Base-by-base conservation (phyloP, 129 eudicot genomes). In the Escallonia rubra region DNA sequence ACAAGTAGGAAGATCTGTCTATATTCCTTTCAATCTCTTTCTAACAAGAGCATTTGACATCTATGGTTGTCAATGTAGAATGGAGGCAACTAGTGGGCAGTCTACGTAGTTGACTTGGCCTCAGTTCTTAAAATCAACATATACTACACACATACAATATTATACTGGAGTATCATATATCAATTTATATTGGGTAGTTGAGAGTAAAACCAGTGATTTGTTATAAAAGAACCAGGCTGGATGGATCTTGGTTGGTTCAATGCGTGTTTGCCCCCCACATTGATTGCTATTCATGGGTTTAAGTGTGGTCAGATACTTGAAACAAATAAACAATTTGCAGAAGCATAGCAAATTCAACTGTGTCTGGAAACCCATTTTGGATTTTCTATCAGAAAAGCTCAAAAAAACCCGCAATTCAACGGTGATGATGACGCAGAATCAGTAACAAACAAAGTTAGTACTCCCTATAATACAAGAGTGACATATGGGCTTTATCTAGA, bases 31-130 rank as follows among this genome's bases (percentile, higher is more conserved):
- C 63, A 53, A 34, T 53, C 73, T 57, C 59, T 61, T 40, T 12
- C 10, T 57, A 70, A 64, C 59, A 74, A 8, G 44, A 8, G 74
- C 68, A 62, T 50, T 75, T 75, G 74, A 68, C 74, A 61, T 59
- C 48, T 59, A 47, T 34, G 38, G 16, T 51, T 64, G 64, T 65
- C 57, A 57, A 38, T 46, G 4, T 4, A 46, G 61, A 40, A 23
- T 23, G 58, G 72, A 42, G 66, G 43, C 55, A 67, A 57, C 82
- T 52, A 76, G 79, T 34, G 52, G 62, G 65, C 64, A 70, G 75
- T 70, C 73, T 76, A 67, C 61, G 61, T 41, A 68, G 83, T 84
- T 85, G 90, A 85, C 90, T 74, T 81, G 58, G 12, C 49, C 13
- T 71, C 58, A 49, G 50, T 59, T 57, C 46, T 72, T 46, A 67